phyloP scores from a whole-genome alignment of 176 grass and related monocot species.

The Pharus latifolius region DNA sequence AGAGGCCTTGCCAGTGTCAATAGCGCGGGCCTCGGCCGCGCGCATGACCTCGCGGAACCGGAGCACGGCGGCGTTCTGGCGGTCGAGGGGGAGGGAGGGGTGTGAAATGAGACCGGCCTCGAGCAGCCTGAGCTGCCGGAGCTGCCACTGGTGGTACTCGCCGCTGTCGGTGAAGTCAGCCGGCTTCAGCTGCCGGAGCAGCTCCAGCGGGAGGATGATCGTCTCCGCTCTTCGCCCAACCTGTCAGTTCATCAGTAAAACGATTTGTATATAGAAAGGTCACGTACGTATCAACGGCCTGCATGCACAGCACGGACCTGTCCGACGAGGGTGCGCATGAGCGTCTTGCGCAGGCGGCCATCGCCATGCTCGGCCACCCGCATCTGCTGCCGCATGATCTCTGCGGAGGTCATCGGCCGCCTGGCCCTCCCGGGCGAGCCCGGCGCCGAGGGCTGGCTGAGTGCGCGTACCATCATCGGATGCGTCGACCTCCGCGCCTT shows the following conservation, averaged over 20 bases:
- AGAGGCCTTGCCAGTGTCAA: conserved; percentile 77
- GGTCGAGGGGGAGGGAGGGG: conserved; percentile 42
- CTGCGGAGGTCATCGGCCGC: conserved; percentile 82
- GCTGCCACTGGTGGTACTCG: conserved; percentile 88
- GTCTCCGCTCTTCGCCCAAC: conserved; percentile 50
- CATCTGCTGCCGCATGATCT: conserved; percentile 98
- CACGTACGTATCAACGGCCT: neutral
- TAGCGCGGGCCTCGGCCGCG: conserved; percentile 27
- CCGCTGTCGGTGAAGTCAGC: conserved; percentile 51
- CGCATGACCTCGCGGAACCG: conserved; percentile 41
- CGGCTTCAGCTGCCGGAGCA: conserved; percentile 81
- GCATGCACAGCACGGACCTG: conserved; percentile 35
- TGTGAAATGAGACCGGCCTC: conserved; percentile 54
- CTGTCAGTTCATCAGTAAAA: conserved; percentile 7
- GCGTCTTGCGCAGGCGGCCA: conserved; percentile 75
- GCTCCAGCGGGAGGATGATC: conserved; percentile 77
- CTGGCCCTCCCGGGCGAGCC: conserved; percentile 37
- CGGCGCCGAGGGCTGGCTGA: conserved; percentile 29
- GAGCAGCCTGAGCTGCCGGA: conserved; percentile 69
- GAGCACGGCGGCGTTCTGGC: conserved; percentile 16
- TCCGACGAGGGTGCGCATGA: conserved; percentile 78
- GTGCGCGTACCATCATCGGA: conserved; percentile 28
- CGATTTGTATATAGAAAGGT: neutral
- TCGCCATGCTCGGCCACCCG: conserved; percentile 61
- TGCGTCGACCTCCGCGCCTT: conserved; percentile 51